Base-by-base conservation (phyloP, 2,329 filamentous ascomycete species). In the Alternaria postmessia region DNA sequence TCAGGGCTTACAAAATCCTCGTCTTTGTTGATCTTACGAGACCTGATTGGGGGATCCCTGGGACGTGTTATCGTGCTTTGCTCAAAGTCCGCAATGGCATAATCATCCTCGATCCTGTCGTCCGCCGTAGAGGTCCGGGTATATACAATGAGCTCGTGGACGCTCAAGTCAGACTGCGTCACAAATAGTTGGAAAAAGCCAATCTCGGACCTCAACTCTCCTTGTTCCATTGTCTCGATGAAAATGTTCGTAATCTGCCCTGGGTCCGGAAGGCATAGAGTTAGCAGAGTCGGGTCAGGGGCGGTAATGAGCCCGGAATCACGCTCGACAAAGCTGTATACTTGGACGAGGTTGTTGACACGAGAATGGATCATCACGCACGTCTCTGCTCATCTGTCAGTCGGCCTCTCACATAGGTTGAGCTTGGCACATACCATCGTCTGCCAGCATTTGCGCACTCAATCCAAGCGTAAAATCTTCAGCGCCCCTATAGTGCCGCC, bases 401-500 rank as follows among this genome's bases (percentile, higher is more conserved):
- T 24, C 11, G n/a, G 8, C 26, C 8, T 4, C 12, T n/a, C 14
- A 32, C 28, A 3, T 0, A 14, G 12, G 24, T 36, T n/a, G 16
- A 24, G 9, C 9, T 6, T 26, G 16, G 9, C 12, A 24, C 36
- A 18, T 73, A 81, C 78, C 73, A 48, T 78, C 64, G 6, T 76
- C 73, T 22, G 72, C 65, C 4, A 62, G 56, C 24, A 63, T 54
- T n/a, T 70, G 70, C 3, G 75, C 48, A 36, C 63, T 64, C 14
- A 82, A 57, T 20, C 77, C 78, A 32, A 88, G 72, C 30, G 82
- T 86, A 9, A 80, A 80, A 67, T 89, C 86, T 54, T 86, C 82
- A 0, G 78, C 65, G 57, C 84, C 81, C 43, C 84, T 80, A 67
- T 84, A 88, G 75, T 89, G 87, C 46, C 78, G 78, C 79, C 85